These are phyloP conservation scores for Pueraria montana DNA, from an alignment of 306 rosid genomes.

Conservation along the genomic window DNA sequence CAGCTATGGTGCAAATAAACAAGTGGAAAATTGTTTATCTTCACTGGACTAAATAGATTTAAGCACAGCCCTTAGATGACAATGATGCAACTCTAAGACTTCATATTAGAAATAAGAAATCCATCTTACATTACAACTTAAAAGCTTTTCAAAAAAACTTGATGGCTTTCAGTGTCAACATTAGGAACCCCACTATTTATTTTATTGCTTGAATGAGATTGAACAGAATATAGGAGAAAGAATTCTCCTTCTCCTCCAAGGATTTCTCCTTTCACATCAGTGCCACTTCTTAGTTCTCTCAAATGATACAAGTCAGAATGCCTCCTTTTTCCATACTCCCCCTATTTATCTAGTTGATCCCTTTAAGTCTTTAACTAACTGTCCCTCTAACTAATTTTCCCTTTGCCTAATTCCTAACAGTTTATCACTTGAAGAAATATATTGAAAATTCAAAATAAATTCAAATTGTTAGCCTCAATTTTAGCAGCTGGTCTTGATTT, in stretches of 20 bases:
- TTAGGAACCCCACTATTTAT: not conserved
- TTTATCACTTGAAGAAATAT: not conserved
- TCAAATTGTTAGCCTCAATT: not conserved
- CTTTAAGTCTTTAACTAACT: not conserved
- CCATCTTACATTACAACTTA: conserved; percentile 14
- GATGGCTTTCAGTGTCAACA: not conserved
- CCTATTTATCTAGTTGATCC: not conserved
- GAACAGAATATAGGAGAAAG: not conserved
- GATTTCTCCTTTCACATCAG: not conserved
- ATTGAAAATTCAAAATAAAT: not conserved
- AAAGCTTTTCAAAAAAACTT: not conserved
- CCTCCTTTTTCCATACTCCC: not conserved
- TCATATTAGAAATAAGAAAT: conserved; percentile 11
- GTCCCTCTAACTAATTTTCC: not conserved
- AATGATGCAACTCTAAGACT: conserved; percentile 5
- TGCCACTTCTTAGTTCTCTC: not conserved
- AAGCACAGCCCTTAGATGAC: not conserved
- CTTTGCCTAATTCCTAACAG: not conserved
- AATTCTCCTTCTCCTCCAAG: not conserved
- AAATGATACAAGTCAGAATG: not conserved
- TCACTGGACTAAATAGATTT: not conserved
- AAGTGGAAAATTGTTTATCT: not conserved
- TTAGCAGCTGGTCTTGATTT: not conserved
- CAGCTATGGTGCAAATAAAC: not conserved
- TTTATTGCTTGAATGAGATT: not conserved